Conservation (phyloP, 331 rosid species). For the Pyrus hybrid region DNA sequence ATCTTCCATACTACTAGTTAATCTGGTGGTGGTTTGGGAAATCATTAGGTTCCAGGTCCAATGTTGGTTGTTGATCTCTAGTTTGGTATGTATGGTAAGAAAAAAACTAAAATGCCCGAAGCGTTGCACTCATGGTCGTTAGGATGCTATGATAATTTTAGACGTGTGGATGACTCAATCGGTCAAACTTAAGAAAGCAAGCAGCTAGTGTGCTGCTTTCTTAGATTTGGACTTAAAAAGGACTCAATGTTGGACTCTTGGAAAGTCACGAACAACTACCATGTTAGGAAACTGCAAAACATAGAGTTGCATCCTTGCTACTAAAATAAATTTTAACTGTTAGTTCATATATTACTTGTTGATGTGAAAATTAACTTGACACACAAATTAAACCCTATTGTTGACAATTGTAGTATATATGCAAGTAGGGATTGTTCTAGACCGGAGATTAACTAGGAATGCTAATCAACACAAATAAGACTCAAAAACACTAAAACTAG, state of each 20-base stretch:
- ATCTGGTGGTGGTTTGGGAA: not conserved
- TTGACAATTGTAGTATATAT: too few relatives aligned
- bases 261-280: constrained; percentile 5
- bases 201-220: not conserved
- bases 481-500: too few relatives aligned
- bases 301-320: not conserved
- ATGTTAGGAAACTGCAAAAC: not conserved
- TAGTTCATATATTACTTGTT: not conserved
- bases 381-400: too few relatives aligned
- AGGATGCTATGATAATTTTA: not conserved
- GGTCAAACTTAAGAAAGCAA: not conserved
- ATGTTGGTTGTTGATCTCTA: not conserved
- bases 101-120: not conserved
- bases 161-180: constrained; percentile 21
- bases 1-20: too few relatives aligned
- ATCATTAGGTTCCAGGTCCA: not conserved
- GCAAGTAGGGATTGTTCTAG: too few relatives aligned
- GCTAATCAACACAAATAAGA: too few relatives aligned
- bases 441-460: too few relatives aligned
- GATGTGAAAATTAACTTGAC: too few relatives aligned
- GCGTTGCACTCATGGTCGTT: not conserved
- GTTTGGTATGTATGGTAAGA: not conserved
- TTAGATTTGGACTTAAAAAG: not conserved
- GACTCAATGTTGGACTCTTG: not conserved
- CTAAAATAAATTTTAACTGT: not conserved